Evolutionary conservation across 2,329 filamentous ascomycete species (phyloP), one percentile per base, ranked within the genome.

Genomic region (Botrytis aclada): DNA sequence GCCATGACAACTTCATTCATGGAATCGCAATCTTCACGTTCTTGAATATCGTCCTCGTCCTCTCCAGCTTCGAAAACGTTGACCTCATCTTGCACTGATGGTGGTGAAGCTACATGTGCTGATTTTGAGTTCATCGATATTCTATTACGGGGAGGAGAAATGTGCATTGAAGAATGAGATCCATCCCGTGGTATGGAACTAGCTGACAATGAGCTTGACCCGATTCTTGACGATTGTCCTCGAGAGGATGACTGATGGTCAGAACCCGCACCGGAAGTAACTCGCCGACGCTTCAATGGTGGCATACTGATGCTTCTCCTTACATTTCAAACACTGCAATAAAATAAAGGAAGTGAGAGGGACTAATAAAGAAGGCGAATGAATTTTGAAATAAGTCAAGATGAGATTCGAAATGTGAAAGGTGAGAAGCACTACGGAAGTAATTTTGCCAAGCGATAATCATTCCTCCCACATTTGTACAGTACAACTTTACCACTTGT

Each of bases 1-100:
- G 93, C 93, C 89, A 97, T 93, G 73, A 97, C 87, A 39, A 94
- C 83, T 79, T 96, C 93, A 72, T 88, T 87, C 54, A 90, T 79
- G 0, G 83, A 80, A 72, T 90, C 88, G 51, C 85, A 83, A 51
- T 84, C 82, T 67, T 83, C 81, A 9, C 79, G 78, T 43, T 79
- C 77, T 62, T 80, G 77, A 56, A 79, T 77, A 41, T 80, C 79
- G 25, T 16, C 80, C 66, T 81, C 81, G 45, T 78, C 78, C 74
- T 82, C 80, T 63, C 72, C 71, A 7, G 69, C 47, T 20, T 72
- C 69, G 18, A 70, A 58, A 54, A 51, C n/a, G n/a, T 71, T 71
- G 73, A 74, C 66, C 72, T 65, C 73, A 64, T 75, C 69, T 71
- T 71, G 67, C 43, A 69, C 63, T 5, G 72, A 60, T 51, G 41